A percentile compares a stretch with the other conserved stretches of the same genome.
These are phyloP conservation scores for Lipomyces sp. DNA, from an alignment of 805 yeast species.

Conservation along the genomic window DNA sequence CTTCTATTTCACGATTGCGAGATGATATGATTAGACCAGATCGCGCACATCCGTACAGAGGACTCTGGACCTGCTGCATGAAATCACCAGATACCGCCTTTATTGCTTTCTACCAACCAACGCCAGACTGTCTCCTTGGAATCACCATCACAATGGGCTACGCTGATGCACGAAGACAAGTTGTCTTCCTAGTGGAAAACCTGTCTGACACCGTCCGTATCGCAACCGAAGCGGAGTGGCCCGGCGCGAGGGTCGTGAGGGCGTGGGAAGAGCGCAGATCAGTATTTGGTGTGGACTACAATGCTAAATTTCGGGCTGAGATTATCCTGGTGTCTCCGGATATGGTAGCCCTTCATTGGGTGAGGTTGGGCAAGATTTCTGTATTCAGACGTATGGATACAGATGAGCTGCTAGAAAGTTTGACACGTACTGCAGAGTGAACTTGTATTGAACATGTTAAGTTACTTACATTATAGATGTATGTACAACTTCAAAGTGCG, in stretches of 20 bases:
- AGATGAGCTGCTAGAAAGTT: too few relatives aligned
- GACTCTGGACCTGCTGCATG: constrained; percentile 34
- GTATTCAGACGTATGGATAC: too few relatives aligned
- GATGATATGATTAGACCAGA: constrained; percentile 15
- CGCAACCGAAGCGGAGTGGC: constrained; percentile 22
- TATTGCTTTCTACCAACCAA: constrained; percentile 31
- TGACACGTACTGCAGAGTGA: too few relatives aligned
- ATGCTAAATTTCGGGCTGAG: too few relatives aligned
- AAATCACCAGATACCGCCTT: constrained; percentile 29
- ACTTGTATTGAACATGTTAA: too few relatives aligned
- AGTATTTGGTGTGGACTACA: too few relatives aligned
- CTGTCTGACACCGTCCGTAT: constrained; percentile 22
- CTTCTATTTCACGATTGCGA: constrained; percentile 30
- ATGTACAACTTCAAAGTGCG: too few relatives aligned
- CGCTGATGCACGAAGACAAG: constrained; percentile 34
- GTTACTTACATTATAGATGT: too few relatives aligned
- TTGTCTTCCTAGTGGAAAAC: constrained; percentile 31
- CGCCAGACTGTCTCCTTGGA: constrained; percentile 31
- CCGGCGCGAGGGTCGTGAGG: constrained; percentile 25
- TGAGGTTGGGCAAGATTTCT: too few relatives aligned
- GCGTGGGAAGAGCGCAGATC: too few relatives aligned
- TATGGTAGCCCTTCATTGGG: too few relatives aligned
- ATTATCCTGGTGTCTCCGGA: too few relatives aligned
- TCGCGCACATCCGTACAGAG: constrained; percentile 29
- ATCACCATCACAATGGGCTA: constrained; percentile 32